Evolutionary conservation across 352 stramenopile genomes (phyloP), one percentile per base, ranked within the genome.

Genomic region (Pythium brachiatum): DNA sequence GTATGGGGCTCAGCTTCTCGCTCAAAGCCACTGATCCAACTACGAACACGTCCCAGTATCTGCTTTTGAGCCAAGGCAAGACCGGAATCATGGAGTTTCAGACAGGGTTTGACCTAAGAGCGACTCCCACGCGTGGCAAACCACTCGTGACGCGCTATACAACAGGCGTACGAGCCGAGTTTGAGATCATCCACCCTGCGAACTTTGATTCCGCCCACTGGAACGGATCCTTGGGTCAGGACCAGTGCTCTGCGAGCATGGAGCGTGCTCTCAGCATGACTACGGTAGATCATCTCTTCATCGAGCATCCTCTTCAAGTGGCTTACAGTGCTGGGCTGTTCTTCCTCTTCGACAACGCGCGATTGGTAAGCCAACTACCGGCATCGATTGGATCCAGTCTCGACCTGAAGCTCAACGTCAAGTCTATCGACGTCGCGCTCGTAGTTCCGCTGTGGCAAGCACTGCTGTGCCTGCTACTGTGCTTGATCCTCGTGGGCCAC

Each of bases 271-370:
- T 64, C 18, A 43, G 25, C 23, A 32, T 23, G n/a, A 64, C 57
- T 7, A 20, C 44, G 15, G 46, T 64, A 6, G 56, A 64, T 34
- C 27, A 57, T n/a, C 21, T 64, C 32, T 50, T 26, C 34, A 52
- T 64, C 21, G 57, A 64, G 34, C 21, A 57, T 7, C 23, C 57
- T 8, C 15, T 57, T 3, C 57, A 64, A 29, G 46, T 57, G 16
- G 52, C 48, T 25, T 57, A 57, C 26, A 64, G 47, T 4, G 57
- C 57, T 20, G 57, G 57, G 5, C 34, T 64, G 7, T 57, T 57
- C n/a, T 57, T 57, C n/a, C 32, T 64, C 4, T 64, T 57, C 47
- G 21, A 64, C 23, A 63, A 63, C 29, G 57, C 57, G 7, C 55
- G 55, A 21, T 16, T 53, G 18, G 34, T 46, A 11, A 16, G 26